A percentile compares a stretch with the other conserved stretches of the same genome.
Conservation (phyloP, 352 stramenopile species). For the Phytophthora pluvialis region DNA sequence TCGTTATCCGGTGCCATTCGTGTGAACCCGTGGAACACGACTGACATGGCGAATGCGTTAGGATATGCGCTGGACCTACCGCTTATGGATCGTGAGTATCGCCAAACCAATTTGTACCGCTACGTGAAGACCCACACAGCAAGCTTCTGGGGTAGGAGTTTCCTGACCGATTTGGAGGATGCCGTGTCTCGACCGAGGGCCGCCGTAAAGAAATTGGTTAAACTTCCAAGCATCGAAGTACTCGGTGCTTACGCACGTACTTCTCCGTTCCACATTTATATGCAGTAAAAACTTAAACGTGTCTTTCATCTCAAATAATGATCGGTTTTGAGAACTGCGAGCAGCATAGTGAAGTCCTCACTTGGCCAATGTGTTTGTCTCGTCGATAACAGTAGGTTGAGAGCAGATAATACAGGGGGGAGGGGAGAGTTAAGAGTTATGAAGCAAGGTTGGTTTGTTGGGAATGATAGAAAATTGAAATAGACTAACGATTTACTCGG, state of each 20-base stretch:
- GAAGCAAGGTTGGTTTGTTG: background rate
- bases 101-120: conserved; percentile 84
- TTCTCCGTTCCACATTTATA: too few relatives aligned
- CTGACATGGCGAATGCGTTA: conserved; percentile 75
- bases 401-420: too few relatives aligned
- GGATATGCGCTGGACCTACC: conserved; percentile 77
- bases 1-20: conserved; percentile 89
- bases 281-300: too few relatives aligned
- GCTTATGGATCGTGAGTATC: conserved; percentile 85
- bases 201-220: conserved; percentile 54
- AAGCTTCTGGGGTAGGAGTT: conserved; percentile 85
- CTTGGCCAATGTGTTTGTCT: too few relatives aligned
- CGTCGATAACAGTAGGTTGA: too few relatives aligned
- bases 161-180: conserved; percentile 77
- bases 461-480: conserved; percentile 3
- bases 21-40: conserved; percentile 91
- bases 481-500: conserved; percentile 9
- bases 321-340: too few relatives aligned
- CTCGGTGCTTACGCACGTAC: conserved; percentile 65
- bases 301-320: too few relatives aligned
- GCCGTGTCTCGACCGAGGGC: conserved; percentile 42
- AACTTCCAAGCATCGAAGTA: conserved; percentile 46
- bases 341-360: too few relatives aligned
- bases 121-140: conserved; percentile 90
- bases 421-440: background rate